A percentile compares a stretch with the other conserved stretches of the same genome.
These are phyloP conservation scores for Aschersonia sp. DNA, from an alignment of 2,329 filamentous ascomycete genomes.

Conservation along the genomic window DNA sequence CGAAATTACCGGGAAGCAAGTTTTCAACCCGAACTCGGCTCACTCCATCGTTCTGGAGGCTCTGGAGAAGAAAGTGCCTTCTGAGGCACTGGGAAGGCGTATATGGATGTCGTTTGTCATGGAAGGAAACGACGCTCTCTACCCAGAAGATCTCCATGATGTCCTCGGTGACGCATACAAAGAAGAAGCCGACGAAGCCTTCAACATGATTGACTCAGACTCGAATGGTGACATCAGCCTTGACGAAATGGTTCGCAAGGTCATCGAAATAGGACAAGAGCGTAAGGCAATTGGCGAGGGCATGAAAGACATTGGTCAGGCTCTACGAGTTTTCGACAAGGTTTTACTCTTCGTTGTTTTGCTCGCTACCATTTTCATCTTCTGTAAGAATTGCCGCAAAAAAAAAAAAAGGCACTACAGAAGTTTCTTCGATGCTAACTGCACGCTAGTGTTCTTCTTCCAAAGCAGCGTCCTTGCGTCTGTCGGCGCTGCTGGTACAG, in stretches of 20 bases:
- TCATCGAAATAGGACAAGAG: constrained; percentile 71
- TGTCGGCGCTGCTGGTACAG: constrained; percentile 78
- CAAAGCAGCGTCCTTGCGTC: constrained; percentile 75
- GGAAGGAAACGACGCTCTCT: constrained; percentile 70
- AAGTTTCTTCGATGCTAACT: neutral
- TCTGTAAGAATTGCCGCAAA: constrained; percentile 35
- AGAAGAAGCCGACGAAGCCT: constrained; percentile 74
- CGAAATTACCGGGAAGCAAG: constrained; percentile 88
- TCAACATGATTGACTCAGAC: constrained; percentile 67
- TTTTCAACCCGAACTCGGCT: constrained; percentile 83
- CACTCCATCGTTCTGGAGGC: constrained; percentile 84
- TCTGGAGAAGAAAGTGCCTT: constrained; percentile 67
- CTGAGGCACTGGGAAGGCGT: constrained; percentile 83
- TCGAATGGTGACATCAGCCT: constrained; percentile 87
- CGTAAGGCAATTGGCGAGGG: constrained; percentile 80
- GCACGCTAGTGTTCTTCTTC: constrained; percentile 61
- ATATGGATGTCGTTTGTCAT: constrained; percentile 98
- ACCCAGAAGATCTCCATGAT: constrained; percentile 68
- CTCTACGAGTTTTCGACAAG: constrained; percentile 78
- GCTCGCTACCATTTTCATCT: constrained; percentile 70
- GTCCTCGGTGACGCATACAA: constrained; percentile 66
- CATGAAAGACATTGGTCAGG: constrained; percentile 96
- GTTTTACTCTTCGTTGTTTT: constrained; percentile 71
- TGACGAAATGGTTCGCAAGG: constrained; percentile 85
- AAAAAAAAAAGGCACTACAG: neutral